These are phyloP conservation scores for Yarrowia sp. DNA, from an alignment of 805 yeast species.

Conservation along the genomic window DNA sequence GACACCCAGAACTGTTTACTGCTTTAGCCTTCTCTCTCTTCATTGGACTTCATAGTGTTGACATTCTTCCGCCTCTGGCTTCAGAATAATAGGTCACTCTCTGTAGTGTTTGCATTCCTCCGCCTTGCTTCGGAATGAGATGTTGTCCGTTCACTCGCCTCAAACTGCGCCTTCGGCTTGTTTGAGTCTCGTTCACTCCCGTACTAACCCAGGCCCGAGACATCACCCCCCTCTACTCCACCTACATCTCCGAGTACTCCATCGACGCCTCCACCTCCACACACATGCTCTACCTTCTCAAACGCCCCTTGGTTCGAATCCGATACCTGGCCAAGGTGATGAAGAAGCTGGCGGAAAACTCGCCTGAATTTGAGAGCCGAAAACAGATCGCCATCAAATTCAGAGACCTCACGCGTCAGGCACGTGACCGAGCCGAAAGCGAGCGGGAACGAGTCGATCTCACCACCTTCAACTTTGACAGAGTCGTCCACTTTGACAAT, in stretches of 20 bases:
- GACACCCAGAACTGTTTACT: too few species aligned
- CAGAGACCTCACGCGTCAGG: slow-evolving; percentile 1
- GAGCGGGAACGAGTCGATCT: slow-evolving; percentile 33
- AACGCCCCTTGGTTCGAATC: slow-evolving; percentile 39
- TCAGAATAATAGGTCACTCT: too few species aligned
- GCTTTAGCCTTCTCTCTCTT: too few species aligned
- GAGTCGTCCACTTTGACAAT: slow-evolving; percentile 31
- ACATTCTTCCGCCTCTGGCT: too few species aligned
- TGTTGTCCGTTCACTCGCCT: too few species aligned
- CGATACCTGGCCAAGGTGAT: slow-evolving; percentile 39
- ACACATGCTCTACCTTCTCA: slow-evolving; percentile 34
- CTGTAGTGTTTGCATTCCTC: too few species aligned
- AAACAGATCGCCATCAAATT: slow-evolving; percentile 12
- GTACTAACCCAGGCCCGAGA: slow-evolving; percentile 35
- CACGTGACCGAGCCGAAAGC: slow-evolving; percentile 25
- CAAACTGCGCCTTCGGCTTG: too few species aligned
- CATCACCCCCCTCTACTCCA: slow-evolving; percentile 15
- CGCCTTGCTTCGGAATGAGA: too few species aligned
- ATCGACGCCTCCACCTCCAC: slow-evolving; percentile 11
- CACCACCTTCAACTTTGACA: slow-evolving; percentile 38
- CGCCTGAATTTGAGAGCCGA: slow-evolving; percentile 19
- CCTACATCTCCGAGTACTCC: slow-evolving; percentile 11
- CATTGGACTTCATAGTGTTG: too few species aligned
- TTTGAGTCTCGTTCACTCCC: too few species aligned
- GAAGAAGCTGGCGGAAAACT: slow-evolving; percentile 28